These are phyloP conservation scores for Anethum foeniculum DNA, from an alignment of 140 eudicot species.

Conservation along the genomic window DNA sequence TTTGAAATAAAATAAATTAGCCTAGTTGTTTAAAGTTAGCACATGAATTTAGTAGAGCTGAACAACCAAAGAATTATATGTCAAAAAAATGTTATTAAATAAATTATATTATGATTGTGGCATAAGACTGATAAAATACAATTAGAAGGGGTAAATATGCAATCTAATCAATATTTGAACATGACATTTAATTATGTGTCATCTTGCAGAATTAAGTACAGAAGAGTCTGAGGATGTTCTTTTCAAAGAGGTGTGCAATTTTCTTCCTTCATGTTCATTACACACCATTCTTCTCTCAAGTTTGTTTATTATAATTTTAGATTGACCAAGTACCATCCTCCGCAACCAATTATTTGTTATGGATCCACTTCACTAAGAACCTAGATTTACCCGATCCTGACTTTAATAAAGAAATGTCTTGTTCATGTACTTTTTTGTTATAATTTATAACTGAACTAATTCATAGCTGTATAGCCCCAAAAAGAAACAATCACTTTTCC, in stretches of 20 bases:
- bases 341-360: neutral
- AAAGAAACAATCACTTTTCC: neutral
- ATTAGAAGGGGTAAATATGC: neutral
- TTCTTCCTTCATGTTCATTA: neutral
- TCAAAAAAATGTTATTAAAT: neutral
- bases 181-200: conserved; percentile 17
- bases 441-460: neutral
- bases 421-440: neutral
- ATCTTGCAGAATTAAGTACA: conserved; percentile 73
- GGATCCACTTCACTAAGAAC: neutral
- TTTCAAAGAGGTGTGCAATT: conserved; percentile 70
- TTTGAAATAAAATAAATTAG: neutral
- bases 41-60: neutral
- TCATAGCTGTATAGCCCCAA: neutral
- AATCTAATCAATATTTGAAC: neutral
- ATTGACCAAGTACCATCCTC: neutral
- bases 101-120: neutral
- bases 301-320: neutral
- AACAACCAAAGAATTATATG: neutral
- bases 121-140: neutral
- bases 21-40: neutral
- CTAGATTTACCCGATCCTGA: neutral
- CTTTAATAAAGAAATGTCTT: neutral
- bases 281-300: neutral
- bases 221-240: conserved; percentile 99